These are phyloP conservation scores for Angophora floribunda DNA, from an alignment of 345 rosid genomes.

Conservation along the genomic window DNA sequence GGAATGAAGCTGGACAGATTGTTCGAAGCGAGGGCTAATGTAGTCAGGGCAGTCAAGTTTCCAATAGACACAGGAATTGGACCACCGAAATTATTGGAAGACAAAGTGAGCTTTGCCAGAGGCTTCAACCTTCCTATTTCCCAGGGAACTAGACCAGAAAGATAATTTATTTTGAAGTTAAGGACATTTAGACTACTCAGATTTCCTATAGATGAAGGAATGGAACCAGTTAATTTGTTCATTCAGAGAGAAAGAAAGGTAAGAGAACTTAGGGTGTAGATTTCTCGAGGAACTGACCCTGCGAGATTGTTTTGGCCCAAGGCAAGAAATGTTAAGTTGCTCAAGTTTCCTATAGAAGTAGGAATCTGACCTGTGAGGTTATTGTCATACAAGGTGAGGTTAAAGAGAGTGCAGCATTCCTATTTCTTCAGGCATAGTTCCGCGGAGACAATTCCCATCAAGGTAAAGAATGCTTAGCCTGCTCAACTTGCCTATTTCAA, in stretches of 20 bases:
- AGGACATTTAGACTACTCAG: neutral
- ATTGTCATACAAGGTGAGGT: neutral
- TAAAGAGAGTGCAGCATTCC: neutral
- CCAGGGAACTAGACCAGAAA: neutral
- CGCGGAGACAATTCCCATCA: neutral
- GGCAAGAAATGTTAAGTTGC: neutral
- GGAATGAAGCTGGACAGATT: neutral
- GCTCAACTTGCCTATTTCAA: neutral
- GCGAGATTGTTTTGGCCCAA: neutral
- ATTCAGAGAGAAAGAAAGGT: neutral
- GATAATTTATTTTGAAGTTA: accelerated
- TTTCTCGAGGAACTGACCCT: neutral
- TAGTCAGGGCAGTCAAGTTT: neutral
- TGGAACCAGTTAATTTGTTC: neutral
- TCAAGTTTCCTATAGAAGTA: neutral
- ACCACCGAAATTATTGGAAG: neutral
- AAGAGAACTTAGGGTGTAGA: neutral
- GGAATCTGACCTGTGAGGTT: neutral
- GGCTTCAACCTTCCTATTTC: neutral
- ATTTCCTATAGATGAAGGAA: neutral
- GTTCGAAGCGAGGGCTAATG: neutral
- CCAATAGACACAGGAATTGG: neutral
- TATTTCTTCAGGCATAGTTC: neutral
- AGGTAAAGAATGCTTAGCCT: neutral
- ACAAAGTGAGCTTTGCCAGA: neutral